A percentile compares a stretch with the other conserved stretches of the same genome.
phyloP scores from a whole-genome alignment of 176 grass and related monocot species.

The Zoysia pacifica region DNA sequence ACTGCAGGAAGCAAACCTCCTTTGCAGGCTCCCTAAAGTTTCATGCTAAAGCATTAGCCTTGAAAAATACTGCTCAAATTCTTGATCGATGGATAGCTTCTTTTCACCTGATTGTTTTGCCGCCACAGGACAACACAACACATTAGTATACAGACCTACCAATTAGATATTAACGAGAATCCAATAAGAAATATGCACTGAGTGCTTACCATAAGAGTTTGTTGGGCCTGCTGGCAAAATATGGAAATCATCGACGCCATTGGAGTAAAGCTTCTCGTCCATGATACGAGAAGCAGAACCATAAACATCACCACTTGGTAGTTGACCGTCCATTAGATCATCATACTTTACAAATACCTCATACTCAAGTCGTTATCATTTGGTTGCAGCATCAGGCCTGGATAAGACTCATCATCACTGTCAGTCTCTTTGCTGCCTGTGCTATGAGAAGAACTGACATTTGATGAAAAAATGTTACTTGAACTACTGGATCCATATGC shows the following conservation, averaged over 20 bases:
- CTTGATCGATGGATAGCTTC: slow-evolving; percentile 71
- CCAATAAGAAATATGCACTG: neutral
- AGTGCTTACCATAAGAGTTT: slow-evolving; percentile 45
- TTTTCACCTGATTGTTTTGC: slow-evolving; percentile 38
- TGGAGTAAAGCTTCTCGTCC: slow-evolving; percentile 57
- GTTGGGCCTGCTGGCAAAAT: slow-evolving; percentile 32
- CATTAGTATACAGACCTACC: slow-evolving; percentile 26
- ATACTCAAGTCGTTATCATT: slow-evolving; percentile 32
- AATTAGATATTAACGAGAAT: slow-evolving; percentile 1
- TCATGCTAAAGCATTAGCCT: slow-evolving; percentile 72
- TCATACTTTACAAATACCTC: slow-evolving; percentile 42
- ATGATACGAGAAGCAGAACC: slow-evolving; percentile 34
- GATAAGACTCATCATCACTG: slow-evolving; percentile 36
- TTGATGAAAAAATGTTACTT: slow-evolving; percentile 46
- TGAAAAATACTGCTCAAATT: slow-evolving; percentile 84
- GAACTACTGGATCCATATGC: slow-evolving; percentile 56
- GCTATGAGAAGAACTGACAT: slow-evolving; percentile 45
- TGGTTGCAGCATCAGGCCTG: slow-evolving; percentile 24
- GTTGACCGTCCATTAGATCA: slow-evolving; percentile 36
- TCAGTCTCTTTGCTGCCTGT: slow-evolving; percentile 36
- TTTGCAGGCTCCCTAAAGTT: neutral
- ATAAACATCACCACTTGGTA: slow-evolving; percentile 8
- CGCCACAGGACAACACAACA: slow-evolving; percentile 1
- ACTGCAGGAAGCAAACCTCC: slow-evolving; percentile 17
- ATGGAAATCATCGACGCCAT: slow-evolving; percentile 46